phyloP scores from a whole-genome alignment of 768 basidiomycete genomes.

The Pleurotus salmoneostramineus region DNA sequence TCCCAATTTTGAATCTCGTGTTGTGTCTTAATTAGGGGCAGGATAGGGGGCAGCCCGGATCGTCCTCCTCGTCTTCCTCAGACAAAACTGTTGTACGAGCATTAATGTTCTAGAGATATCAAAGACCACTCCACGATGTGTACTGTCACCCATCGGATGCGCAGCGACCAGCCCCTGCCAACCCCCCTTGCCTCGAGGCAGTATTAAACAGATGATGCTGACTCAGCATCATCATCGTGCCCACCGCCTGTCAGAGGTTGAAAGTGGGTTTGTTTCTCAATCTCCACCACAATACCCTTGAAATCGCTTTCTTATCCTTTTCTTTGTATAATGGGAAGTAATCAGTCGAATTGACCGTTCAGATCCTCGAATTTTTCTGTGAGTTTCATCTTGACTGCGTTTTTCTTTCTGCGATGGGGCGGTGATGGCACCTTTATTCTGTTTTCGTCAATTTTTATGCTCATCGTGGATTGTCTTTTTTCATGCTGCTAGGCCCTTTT shows the following conservation, averaged over 20 bases:
- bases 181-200: slow-evolving; percentile 4
- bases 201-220: slow-evolving; percentile 1
- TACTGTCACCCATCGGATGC: background rate
- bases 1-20: too few species aligned
- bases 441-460: background rate
- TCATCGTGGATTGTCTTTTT: background rate
- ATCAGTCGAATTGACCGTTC: slow-evolving; percentile 2
- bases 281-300: slow-evolving; percentile 2
- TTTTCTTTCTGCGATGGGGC: background rate
- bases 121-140: background rate
- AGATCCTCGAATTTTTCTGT: slow-evolving; percentile 5
- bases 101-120: too few species aligned
- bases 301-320: background rate
- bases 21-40: too few species aligned
- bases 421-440: slow-evolving; percentile 3
- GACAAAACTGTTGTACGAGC: too few species aligned
- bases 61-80: too few species aligned
- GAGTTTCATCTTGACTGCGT: background rate
- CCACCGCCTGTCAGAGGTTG: slow-evolving; percentile 5
- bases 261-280: slow-evolving; percentile 8
- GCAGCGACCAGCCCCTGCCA: background rate
- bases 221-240: slow-evolving; percentile 4
- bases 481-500: background rate
- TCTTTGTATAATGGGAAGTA: slow-evolving; percentile 6
- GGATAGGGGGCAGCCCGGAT: too few species aligned